Evolutionary conservation across 352 stramenopile species (phyloP).

Genomic region (Phytophthora fragariae): DNA sequence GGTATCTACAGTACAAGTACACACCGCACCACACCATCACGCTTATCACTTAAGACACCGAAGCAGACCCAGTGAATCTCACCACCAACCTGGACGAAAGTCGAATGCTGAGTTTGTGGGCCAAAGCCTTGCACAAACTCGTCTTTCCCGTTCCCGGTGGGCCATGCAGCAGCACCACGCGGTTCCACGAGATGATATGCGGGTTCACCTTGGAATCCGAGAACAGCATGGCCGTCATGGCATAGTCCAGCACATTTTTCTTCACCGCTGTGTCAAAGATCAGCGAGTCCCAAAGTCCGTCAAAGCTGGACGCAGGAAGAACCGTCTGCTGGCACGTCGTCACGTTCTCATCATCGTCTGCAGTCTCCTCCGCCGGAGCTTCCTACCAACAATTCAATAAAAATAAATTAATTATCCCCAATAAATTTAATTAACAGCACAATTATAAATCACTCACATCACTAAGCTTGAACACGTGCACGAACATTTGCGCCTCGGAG

Average conservation of each 20-base stretch:
- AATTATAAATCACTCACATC: conserved; percentile 41
- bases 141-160: conserved; percentile 95
- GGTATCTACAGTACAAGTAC: conserved; percentile 48
- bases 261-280: conserved; percentile 89
- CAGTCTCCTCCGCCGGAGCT: conserved; percentile 68
- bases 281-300: conserved; percentile 87
- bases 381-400: conserved; percentile 48
- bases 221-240: conserved; percentile 92
- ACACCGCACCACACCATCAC: neutral
- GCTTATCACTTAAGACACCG: neutral
- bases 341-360: conserved; percentile 83
- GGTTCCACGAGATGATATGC: conserved; percentile 93
- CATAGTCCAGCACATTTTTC: conserved; percentile 86
- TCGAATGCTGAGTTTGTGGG: conserved; percentile 93
- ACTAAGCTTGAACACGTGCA: conserved; percentile 83
- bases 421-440: neutral
- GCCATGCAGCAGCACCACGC: conserved; percentile 91
- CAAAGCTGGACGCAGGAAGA: conserved; percentile 70
- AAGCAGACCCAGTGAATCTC: neutral
- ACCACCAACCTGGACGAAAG: conserved; percentile 64
- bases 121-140: conserved; percentile 91
- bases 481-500: conserved; percentile 49
- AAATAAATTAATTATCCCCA: neutral
- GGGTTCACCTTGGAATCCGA: conserved; percentile 85
- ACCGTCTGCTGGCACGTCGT: conserved; percentile 80